Evolutionary conservation across 2,329 filamentous ascomycete genomes (phyloP).

Genomic region (Trichoderma semiorbis): DNA sequence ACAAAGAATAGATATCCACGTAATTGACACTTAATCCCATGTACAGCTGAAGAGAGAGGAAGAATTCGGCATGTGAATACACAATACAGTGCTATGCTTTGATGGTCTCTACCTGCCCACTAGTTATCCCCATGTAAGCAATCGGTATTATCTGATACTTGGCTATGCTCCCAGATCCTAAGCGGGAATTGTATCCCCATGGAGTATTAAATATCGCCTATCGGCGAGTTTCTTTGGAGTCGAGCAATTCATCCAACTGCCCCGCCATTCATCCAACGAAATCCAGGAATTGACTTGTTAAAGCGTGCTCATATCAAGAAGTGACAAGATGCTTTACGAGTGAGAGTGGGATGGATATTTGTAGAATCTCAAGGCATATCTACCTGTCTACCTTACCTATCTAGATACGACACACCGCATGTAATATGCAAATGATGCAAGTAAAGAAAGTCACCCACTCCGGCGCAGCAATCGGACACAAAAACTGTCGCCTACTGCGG

Average conservation of each 20-base stretch:
- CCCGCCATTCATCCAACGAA: neutral
- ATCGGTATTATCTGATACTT: neutral
- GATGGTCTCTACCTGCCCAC: neutral
- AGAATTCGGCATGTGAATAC: neutral
- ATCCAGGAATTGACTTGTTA: neutral
- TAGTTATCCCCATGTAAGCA: neutral
- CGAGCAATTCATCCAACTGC: neutral
- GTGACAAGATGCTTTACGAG: neutral
- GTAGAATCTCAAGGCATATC: neutral
- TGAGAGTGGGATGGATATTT: neutral
- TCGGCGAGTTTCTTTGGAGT: neutral
- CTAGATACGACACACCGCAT: neutral
- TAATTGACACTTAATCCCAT: neutral
- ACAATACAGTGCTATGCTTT: neutral
- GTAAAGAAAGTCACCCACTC: neutral
- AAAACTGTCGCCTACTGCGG: neutral
- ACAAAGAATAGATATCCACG: conserved; percentile 13
- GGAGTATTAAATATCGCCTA: neutral
- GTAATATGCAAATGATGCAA: neutral
- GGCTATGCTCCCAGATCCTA: neutral
- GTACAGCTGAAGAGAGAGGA: neutral
- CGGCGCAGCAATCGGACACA: neutral
- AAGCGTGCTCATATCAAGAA: neutral
- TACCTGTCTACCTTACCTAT: neutral
- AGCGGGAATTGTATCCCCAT: neutral